Base-by-base conservation (phyloP, 1,139 yeast species). In the Candida sp. region DNA sequence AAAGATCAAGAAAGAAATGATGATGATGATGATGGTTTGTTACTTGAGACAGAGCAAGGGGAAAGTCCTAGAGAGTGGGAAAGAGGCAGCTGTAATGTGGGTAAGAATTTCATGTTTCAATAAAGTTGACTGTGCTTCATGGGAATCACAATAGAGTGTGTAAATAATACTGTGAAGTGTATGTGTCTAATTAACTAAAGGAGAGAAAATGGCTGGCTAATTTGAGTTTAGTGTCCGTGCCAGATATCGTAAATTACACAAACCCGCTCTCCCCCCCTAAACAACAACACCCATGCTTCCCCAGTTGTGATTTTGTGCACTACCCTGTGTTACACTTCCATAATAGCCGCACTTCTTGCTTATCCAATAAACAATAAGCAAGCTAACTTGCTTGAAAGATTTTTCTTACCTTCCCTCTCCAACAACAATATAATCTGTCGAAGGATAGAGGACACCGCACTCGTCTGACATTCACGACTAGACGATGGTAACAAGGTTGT, bases 191-290 rank as follows among this genome's bases (percentile, higher is more conserved):
- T 17, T 17, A 17, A 33, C 35, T 30, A 34, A 22, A 34, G 22
- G 23, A 9, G 22, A 34, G 27, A 38, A 38, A 27, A 38, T 38
- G 42, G 42, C 42, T 38, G 42, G 42, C 28, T 37, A 37, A 37
- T 9, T 11, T 33, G 7, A 12, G 12, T 34, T 34, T 34, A 12
- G 17, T 7, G 5, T n/a, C 6, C 38, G 38, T 34, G 7, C 4
- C 7, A 34, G 22, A 34, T n/a, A 17, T n/a, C 12, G 7, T 34
- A n/a, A 34, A 34, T 34, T 23, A 23, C 40, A 23, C 40, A 37
- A 38, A 38, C 8, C 12, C 42, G 11, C 12, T 7, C 17, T 7
- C 35, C 35, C 3, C 35, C 35, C 11, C 35, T 17, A 33, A 17
- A 17, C 17, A 17, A 17, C 17, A 17, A 17, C 17, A 17, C 17